These are phyloP conservation scores for Angophora floribunda DNA, from an alignment of 345 rosid genomes.

Conservation along the genomic window DNA sequence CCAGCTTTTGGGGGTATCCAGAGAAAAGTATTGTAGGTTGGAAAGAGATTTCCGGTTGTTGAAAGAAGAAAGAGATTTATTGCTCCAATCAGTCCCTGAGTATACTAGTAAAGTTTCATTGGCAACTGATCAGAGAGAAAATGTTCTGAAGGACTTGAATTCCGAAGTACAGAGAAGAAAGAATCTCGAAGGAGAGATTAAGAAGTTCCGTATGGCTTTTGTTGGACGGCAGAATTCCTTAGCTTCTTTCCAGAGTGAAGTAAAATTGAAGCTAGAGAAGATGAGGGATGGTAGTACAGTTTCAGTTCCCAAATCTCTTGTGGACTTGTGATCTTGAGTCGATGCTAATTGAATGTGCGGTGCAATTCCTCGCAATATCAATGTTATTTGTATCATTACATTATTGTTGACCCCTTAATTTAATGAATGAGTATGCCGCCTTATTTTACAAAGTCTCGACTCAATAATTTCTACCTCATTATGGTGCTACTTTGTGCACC, in stretches of 20 bases:
- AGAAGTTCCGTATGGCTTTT: conserved; percentile 55
- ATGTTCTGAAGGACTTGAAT: conserved; percentile 46
- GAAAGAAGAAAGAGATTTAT: conserved; percentile 53
- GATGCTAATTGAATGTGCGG: neutral
- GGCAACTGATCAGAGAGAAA: conserved; percentile 47
- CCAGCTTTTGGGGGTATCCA: conserved; percentile 37
- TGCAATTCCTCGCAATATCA: neutral
- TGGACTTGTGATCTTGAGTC: conserved; percentile 3
- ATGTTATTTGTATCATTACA: neutral
- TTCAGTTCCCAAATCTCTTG: conserved; percentile 31
- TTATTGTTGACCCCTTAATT: neutral
- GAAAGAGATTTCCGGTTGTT: conserved; percentile 44
- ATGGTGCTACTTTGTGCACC: neutral
- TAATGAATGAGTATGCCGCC: neutral
- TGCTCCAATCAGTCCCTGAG: conserved; percentile 26
- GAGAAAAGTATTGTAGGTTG: conserved; percentile 35
- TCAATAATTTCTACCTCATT: neutral
- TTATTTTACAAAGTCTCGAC: neutral
- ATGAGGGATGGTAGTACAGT: conserved; percentile 29
- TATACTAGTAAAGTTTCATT: conserved; percentile 34
- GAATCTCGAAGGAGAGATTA: conserved; percentile 61
- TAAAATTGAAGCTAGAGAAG: conserved; percentile 58
- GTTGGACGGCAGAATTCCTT: conserved; percentile 52
- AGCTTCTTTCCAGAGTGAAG: conserved; percentile 46
- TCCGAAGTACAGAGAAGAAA: conserved; percentile 53